Evolutionary conservation across 2,329 filamentous ascomycete genomes (phyloP), one percentile per base, ranked within the genome.

Genomic region (Fusarium domesticum): DNA sequence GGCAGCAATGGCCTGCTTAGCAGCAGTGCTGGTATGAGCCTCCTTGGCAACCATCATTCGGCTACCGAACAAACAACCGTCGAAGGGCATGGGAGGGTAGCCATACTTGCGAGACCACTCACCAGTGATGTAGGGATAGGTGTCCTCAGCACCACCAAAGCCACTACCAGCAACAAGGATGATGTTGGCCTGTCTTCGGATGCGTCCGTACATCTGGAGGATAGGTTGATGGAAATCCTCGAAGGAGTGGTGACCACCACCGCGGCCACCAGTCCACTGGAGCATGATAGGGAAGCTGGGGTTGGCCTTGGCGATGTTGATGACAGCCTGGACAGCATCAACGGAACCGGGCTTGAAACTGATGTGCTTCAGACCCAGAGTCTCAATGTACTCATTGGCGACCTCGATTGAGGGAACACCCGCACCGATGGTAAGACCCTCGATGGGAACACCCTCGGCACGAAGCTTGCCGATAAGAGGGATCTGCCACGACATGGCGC

Each of bases 41-140:
- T 96, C 91, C 72, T 93, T 92, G 47, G 91, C 86, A 39, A 91
- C 87, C 91, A 96, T 96, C 81, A 95, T 87, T 59, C 91, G 88
- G 68, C 87, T 93, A 57, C 89, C 91, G 57, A 96, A 93, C 53
- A 96, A 74, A 63, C 87, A 88, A 58, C 91, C 91, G 65, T 96
- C 91, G 62, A 92, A 96, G 11, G 91, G 91, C 91, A 96, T 96
- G 4, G 88, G 80, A 18, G 90, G 88, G 64, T 93, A 95, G 48
- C 89, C 89, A 60, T 85, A 95, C 60, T 84, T 84, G 66, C 79
- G 81, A n/a, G 90, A 86, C 91, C 91, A 96, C 39, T 80, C 75
- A 68, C 91, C 91, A 33, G 88, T 95, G 45, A 96, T 77, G 69
- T 96, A 96, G 8, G 90, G 90, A 63, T 95, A 95, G 1, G 89